Evolutionary conservation across 1,284 basidiomycete genomes (phyloP), one percentile per base, ranked within the genome.

Genomic region (Sanghuangporus sanghuang): DNA sequence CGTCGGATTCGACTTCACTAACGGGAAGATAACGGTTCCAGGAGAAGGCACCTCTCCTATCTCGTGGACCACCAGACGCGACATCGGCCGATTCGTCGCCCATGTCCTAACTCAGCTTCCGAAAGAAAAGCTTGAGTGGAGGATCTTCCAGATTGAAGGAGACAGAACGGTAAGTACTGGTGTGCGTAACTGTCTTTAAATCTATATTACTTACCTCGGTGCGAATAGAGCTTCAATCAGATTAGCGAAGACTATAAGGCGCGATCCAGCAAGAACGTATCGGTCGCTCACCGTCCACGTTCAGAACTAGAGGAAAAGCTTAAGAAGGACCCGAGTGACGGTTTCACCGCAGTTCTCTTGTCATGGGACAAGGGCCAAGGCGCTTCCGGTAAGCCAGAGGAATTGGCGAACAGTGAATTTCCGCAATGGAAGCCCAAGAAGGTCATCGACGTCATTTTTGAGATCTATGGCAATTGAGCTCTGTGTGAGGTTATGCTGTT

Each of bases 111-210:
- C 73, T 18, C 67, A 72, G 7, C 63, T 75, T 8, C 71, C 75
- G 1, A 35, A 59, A 0, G 66, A 69, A 18, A 68, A 73, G 27
- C 67, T 79, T 21, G 68, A 74, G 8, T 64, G 73, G 62, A 66
- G 64, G 5, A 71, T 68, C 2, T 72, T 80, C 68, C 73, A 73
- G 39, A 71, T 80, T 27, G 70, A 80, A 65, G 78, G 78, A 7
- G 73, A 77, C 56, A 75, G 73, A 12, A 69, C 46, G 7, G 67
- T 65, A 39, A 39, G 60, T 49, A 44, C 4, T 18, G 32, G 21
- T 46, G 21, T 46, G 7, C 16, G 7, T n/a, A 7, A 14, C 3
- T n/a, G 7, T 7, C 8, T 7, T 16, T n/a, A n/a, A 46, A 14
- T n/a, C 16, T 16, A 7, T 46, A 14, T n/a, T 46, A 14, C 16